A percentile compares a stretch with the other conserved stretches of the same genome.
phyloP scores from a whole-genome alignment of 352 stramenopile genomes.

The Detonula confervacea region DNA sequence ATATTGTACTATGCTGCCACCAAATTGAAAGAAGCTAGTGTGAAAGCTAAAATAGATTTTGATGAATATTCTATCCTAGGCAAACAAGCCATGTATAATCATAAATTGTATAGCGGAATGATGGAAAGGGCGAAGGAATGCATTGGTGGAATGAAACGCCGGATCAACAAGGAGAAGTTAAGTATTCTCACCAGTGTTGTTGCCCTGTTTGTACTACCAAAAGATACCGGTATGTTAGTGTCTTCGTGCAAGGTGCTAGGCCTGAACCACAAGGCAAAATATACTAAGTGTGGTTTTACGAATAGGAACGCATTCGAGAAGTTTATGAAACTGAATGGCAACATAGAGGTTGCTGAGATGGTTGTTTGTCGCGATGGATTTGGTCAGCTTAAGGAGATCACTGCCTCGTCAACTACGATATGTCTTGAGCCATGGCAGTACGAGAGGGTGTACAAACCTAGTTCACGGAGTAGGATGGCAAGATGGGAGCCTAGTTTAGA shows the following conservation, averaged over 20 bases:
- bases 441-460: conserved; percentile 1
- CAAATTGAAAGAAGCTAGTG: neutral
- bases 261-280: neutral
- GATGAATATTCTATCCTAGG: neutral
- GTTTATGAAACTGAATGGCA: conserved; percentile 7
- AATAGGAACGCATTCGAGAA: neutral
- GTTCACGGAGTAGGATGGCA: neutral
- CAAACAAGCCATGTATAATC: neutral
- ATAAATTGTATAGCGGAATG: neutral
- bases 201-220: neutral
- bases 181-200: neutral
- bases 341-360: conserved; percentile 2
- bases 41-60: neutral
- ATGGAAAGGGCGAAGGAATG: neutral
- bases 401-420: neutral
- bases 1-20: neutral
- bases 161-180: neutral
- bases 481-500: conserved; percentile 8
- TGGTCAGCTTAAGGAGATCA: conserved; percentile 1
- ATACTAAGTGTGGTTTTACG: neutral
- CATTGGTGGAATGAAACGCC: neutral
- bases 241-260: neutral
- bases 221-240: neutral
- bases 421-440: conserved; percentile 9
- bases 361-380: conserved; percentile 7